Evolutionary conservation across 1,139 yeast species (phyloP).

Genomic region (Suhomyces ambrosiae): DNA sequence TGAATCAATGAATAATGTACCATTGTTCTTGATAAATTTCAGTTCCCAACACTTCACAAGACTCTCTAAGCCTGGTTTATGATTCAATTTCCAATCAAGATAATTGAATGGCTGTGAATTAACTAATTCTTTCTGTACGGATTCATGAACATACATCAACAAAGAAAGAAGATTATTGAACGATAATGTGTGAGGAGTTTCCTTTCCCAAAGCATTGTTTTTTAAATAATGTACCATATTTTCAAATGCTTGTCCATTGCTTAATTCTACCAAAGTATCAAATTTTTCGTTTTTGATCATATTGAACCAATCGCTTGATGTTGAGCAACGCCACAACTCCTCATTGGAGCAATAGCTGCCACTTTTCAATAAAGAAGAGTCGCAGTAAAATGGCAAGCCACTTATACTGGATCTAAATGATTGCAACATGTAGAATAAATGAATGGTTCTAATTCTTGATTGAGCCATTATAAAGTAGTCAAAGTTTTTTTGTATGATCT

Average conservation of each 20-base stretch:
- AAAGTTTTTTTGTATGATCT: slow-evolving; percentile 52
- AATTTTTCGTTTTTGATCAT: slow-evolving; percentile 24
- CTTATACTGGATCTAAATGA: slow-evolving; percentile 69
- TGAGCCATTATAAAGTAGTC: slow-evolving; percentile 80
- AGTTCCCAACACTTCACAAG: slow-evolving; percentile 68
- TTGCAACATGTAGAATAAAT: slow-evolving; percentile 72
- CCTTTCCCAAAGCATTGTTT: slow-evolving; percentile 3
- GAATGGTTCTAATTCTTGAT: slow-evolving; percentile 83
- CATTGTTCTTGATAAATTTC: slow-evolving; percentile 60
- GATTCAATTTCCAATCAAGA: slow-evolving; percentile 60
- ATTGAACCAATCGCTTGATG: slow-evolving; percentile 59
- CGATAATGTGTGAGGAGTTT: slow-evolving; percentile 27
- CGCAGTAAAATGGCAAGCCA: slow-evolving; percentile 58
- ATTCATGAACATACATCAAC: slow-evolving; percentile 73
- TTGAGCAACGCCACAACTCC: slow-evolving; percentile 65
- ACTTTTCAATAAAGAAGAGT: slow-evolving; percentile 62
- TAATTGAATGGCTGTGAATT: slow-evolving; percentile 31
- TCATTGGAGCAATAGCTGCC: slow-evolving; percentile 78
- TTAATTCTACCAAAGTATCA: slow-evolving; percentile 48
- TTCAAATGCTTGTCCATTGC: slow-evolving; percentile 58
- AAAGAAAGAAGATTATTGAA: slow-evolving; percentile 63
- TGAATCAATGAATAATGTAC: slow-evolving; percentile 56
- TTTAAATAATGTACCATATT: slow-evolving; percentile 52
- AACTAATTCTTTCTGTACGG: slow-evolving; percentile 53
- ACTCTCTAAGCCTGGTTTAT: slow-evolving; percentile 56